Base-by-base conservation (phyloP, 2,329 filamentous ascomycete species). In the Colletotrichum siamense region DNA sequence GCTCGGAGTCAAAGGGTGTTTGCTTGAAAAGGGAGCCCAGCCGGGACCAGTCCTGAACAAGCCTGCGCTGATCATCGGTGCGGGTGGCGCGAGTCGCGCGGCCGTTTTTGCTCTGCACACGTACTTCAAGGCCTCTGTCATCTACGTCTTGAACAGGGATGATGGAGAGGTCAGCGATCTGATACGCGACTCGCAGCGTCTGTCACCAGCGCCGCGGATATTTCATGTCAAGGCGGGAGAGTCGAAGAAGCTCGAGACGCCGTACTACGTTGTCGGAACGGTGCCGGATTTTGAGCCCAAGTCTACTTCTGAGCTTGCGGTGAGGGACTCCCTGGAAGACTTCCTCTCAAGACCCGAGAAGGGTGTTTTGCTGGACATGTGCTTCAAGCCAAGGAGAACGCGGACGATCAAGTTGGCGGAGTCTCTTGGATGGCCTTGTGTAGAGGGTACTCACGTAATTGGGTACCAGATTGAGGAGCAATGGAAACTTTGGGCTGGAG, bases 371-470 rank as follows among this genome's bases (percentile, higher is more conserved):
- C 74, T 87, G 44, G 85, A 87, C 36, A 86, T 87, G 84, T 87
- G 86, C 76, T 87, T 85, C 79, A 86, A 87, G 77, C 85, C 85
- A 2, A 77, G 83, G 16, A 79, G 80, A 8, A 87, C 85, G 5
- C 79, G 85, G 63, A 83, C 81, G 75, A 80, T 86, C 49, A 84
- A 83, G 78, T 71, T 83, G 24, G 85, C 81, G 1, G 79, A 83
- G 73, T 73, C 59, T 10, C 64, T 79, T 18, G 82, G 81, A 2
- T 88, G 86, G 86, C 78, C 75, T 13, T 81, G 79, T 1, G 83
- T 87, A 0, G 85, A 87, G 75, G 87, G 86, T 0, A 86, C 83
- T 0, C 81, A 83, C 44, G 81, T 88, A 10, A 87, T 87, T 73
- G 85, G 84, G 2, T 82, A 85, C 77, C 85, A 88, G 79, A 82